A percentile compares a stretch with the other conserved stretches of the same genome.
These are phyloP conservation scores for Botrytis sinoallii DNA, from an alignment of 2,329 filamentous ascomycete genomes.

Conservation along the genomic window DNA sequence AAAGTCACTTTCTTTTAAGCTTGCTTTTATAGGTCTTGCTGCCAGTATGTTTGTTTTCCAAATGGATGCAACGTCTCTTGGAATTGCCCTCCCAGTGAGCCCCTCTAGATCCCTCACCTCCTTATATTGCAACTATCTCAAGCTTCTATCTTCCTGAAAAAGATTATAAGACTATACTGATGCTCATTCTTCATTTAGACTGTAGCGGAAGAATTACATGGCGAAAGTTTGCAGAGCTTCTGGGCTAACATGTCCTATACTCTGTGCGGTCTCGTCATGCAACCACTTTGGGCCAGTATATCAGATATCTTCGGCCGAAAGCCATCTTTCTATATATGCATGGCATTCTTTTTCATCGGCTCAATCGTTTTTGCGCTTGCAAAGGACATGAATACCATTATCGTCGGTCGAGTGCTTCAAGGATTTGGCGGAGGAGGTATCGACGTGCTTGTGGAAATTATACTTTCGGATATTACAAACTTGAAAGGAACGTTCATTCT, in stretches of 20 bases:
- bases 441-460: conserved; percentile 48
- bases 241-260: conserved; percentile 69
- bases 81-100: neutral
- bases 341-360: conserved; percentile 48
- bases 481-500: conserved; percentile 42
- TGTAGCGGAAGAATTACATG: conserved; percentile 39
- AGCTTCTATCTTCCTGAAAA: neutral
- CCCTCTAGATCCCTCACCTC: neutral
- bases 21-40: neutral
- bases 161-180: neutral
- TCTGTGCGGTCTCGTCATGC: conserved; percentile 60
- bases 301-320: conserved; percentile 53
- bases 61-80: neutral
- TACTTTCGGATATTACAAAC: conserved; percentile 50
- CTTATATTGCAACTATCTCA: neutral
- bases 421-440: conserved; percentile 42
- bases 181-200: neutral
- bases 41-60: neutral
- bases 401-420: conserved; percentile 44
- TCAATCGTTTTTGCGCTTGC: conserved; percentile 47
- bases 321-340: conserved; percentile 46
- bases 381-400: conserved; percentile 44
- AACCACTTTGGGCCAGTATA: conserved; percentile 65
- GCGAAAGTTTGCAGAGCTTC: conserved; percentile 57
- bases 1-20: neutral